Percentiles rank a stretch among this genome's conserved stretches.
phyloP scores from a whole-genome alignment of 768 basidiomycete genomes.

The Phaeotremella skinneri region DNA sequence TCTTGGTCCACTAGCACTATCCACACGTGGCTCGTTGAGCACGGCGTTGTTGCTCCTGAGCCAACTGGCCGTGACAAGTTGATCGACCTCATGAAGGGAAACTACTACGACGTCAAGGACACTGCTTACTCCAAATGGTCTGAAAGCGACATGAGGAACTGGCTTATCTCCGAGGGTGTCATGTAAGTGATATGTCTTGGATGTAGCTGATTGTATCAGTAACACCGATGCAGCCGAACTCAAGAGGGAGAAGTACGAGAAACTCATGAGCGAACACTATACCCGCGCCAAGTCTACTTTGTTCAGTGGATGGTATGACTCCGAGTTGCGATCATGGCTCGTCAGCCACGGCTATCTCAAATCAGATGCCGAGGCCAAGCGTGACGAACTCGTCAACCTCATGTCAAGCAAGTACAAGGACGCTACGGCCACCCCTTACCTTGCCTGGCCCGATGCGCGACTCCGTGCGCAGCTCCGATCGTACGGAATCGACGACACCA shows the following conservation, averaged over 20 bases:
- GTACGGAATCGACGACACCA: constrained; percentile 68
- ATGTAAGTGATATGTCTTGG: constrained; percentile 35
- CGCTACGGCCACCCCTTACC: constrained; percentile 62
- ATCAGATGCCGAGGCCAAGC: constrained; percentile 65
- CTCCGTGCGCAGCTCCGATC: constrained; percentile 84
- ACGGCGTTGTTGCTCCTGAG: constrained; percentile 69
- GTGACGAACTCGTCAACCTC: constrained; percentile 71
- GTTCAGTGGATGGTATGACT: constrained; percentile 67
- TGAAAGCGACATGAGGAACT: constrained; percentile 47
- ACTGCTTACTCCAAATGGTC: constrained; percentile 50
- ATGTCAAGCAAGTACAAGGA: constrained; percentile 64
- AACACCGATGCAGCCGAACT: constrained; percentile 46
- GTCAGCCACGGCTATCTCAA: constrained; percentile 71
- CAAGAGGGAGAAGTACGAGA: constrained; percentile 71
- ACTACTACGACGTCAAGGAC: constrained; percentile 64
- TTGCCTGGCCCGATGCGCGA: constrained; percentile 89
- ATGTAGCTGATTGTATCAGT: constrained; percentile 21
- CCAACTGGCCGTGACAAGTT: constrained; percentile 62
- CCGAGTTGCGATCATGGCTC: constrained; percentile 73
- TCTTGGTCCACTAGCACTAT: constrained; percentile 85
- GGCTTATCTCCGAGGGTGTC: constrained; percentile 51
- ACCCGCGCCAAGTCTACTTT: constrained; percentile 52
- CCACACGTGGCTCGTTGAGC: constrained; percentile 76
- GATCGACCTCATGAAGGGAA: constrained; percentile 66
- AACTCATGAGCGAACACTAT: constrained; percentile 60